Conservation (phyloP, 371 early-diverging fungal species). For the Mortierella sp. region DNA sequence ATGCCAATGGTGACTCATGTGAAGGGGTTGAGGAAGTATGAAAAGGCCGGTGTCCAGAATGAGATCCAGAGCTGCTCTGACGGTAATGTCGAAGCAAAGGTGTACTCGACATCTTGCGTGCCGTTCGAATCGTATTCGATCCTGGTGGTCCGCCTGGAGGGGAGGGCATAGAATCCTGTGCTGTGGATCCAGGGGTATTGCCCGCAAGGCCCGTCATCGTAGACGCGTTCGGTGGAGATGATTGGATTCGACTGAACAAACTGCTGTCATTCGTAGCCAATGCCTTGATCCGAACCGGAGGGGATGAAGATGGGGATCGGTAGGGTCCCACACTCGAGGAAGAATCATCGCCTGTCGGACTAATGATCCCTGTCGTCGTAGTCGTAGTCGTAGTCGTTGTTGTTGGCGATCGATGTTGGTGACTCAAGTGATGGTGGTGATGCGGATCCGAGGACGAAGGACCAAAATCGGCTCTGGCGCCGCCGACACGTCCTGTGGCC, state of each 20-base stretch:
- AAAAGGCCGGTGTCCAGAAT: no score
- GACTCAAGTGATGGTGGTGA: not conserved
- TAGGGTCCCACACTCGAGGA: slow-evolving; percentile 19
- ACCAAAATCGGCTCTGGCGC: not conserved
- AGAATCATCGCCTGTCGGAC: not conserved
- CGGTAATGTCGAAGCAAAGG: slow-evolving; percentile 16
- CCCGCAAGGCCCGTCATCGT: no score
- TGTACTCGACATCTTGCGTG: slow-evolving; percentile 39
- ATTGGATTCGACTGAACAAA: no score
- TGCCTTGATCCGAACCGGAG: slow-evolving; percentile 3
- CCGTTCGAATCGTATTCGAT: not conserved
- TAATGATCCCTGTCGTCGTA: no score
- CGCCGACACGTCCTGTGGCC: not conserved
- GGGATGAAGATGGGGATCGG: slow-evolving; percentile 31
- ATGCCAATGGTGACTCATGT: no score
- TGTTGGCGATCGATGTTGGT: not conserved
- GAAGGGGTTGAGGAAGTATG: no score
- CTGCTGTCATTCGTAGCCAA: no score
- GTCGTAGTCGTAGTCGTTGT: no score
- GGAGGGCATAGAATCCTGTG: slow-evolving; percentile 13
- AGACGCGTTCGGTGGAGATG: no score
- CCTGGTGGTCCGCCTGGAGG: slow-evolving; percentile 5
- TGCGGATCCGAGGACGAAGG: not conserved
- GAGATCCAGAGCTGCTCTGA: not conserved
- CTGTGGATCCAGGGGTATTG: no score